Conservation (phyloP, 2,329 filamentous ascomycete species). For the Davidsoniella neocaledoniae region DNA sequence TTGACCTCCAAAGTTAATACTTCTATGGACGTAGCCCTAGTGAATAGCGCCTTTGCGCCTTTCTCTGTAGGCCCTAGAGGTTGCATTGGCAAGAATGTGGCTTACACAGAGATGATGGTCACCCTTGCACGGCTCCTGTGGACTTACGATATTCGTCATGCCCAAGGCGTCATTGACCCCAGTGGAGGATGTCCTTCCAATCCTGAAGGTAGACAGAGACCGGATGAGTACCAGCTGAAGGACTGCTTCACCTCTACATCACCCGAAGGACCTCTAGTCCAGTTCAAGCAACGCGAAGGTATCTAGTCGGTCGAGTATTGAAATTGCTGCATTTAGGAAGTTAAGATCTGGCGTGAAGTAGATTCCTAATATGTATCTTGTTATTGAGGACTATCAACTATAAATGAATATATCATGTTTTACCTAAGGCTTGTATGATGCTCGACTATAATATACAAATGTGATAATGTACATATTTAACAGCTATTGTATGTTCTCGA, state of each 20-base stretch:
- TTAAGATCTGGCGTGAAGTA: not conserved
- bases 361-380: not conserved
- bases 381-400: not conserved
- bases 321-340: not conserved
- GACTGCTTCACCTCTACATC: slow-evolving; percentile 62
- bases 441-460: not conserved
- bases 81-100: slow-evolving; percentile 55
- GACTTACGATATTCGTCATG: slow-evolving; percentile 41
- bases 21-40: slow-evolving; percentile 34
- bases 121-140: slow-evolving; percentile 45
- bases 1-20: slow-evolving; percentile 23
- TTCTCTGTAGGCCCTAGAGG: slow-evolving; percentile 54
- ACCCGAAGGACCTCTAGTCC: slow-evolving; percentile 46
- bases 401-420: not conserved
- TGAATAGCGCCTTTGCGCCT: slow-evolving; percentile 56
- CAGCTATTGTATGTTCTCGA: too few relatives aligned
- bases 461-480: too few relatives aligned
- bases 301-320: not conserved
- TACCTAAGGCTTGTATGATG: not conserved
- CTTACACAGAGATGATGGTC: slow-evolving; percentile 49
- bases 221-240: slow-evolving; percentile 48
- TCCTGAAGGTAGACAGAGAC: slow-evolving; percentile 33
- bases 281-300: slow-evolving; percentile 31
- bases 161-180: slow-evolving; percentile 31
- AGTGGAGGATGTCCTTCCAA: slow-evolving; percentile 30